phyloP scores from a whole-genome alignment of 345 rosid genomes.

The Populus nigra region DNA sequence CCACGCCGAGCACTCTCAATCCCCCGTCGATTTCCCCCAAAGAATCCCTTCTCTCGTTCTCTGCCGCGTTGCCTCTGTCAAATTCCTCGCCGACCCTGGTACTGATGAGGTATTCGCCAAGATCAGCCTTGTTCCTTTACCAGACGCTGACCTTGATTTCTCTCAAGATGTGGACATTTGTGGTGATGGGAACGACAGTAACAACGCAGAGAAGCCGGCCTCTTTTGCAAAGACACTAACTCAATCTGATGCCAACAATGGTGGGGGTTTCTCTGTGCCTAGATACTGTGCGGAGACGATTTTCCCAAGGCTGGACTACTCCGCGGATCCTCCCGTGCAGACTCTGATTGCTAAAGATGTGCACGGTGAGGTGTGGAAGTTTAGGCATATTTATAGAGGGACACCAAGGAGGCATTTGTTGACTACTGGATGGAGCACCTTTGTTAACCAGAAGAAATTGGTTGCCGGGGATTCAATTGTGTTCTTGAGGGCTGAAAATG shows the following conservation, averaged over 20 bases:
- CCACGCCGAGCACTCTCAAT: constrained; percentile 29
- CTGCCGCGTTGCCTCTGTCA: constrained; percentile 20
- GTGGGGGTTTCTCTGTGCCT: constrained; percentile 98
- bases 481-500: constrained; percentile 29
- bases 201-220: constrained; percentile 40
- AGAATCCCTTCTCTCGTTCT: constrained; percentile 11
- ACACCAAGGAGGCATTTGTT: constrained; percentile 34
- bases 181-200: neutral
- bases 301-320: constrained; percentile 29
- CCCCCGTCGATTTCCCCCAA: constrained; percentile 17
- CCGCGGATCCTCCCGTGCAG: constrained; percentile 78
- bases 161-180: constrained; percentile 24
- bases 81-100: constrained; percentile 24
- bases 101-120: constrained; percentile 27
- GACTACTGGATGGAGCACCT: constrained; percentile 33
- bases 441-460: constrained; percentile 30
- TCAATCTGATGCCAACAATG: constrained; percentile 96
- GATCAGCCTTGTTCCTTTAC: constrained; percentile 19
- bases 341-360: constrained; percentile 37
- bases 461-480: constrained; percentile 33
- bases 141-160: constrained; percentile 22
- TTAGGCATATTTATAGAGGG: constrained; percentile 33
- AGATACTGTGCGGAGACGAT: constrained; percentile 87
- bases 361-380: constrained; percentile 31
- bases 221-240: constrained; percentile 95